Evolutionary conservation across 2,329 filamentous ascomycete genomes (phyloP).

Genomic region (Aspergillus caelatus): DNA sequence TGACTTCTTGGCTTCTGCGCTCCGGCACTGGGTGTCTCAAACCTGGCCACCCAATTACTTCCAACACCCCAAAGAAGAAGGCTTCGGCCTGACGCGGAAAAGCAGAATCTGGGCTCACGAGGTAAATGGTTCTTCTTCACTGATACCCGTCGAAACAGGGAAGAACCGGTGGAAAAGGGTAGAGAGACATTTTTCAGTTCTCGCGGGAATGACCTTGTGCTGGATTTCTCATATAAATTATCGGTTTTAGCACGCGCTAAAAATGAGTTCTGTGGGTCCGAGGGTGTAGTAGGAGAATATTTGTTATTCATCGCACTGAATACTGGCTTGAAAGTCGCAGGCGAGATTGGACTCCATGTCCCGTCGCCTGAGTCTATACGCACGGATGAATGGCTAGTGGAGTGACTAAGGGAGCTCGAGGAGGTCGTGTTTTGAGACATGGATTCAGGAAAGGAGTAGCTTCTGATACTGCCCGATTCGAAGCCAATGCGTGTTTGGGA

Average conservation of each 20-base stretch:
- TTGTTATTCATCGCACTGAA: constrained; percentile 21
- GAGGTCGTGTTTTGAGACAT: constrained; percentile 22
- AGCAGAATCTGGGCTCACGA: constrained; percentile 33
- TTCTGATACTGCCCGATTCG: constrained; percentile 21
- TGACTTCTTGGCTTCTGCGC: constrained; percentile 30
- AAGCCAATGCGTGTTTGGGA: constrained; percentile 21
- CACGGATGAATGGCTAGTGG: constrained; percentile 23
- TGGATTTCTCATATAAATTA: constrained; percentile 19
- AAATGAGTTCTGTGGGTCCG: constrained; percentile 16
- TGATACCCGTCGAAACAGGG: constrained; percentile 26
- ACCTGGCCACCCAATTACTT: constrained; percentile 28
- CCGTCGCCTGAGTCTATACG: constrained; percentile 20
- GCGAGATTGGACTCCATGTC: constrained; percentile 20
- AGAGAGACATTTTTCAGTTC: constrained; percentile 25
- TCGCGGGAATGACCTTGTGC: constrained; percentile 19
- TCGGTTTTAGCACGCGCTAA: constrained; percentile 12
- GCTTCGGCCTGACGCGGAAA: constrained; percentile 29
- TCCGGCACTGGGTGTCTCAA: constrained; percentile 32
- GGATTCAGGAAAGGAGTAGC: constrained; percentile 21
- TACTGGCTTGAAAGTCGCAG: constrained; percentile 11
- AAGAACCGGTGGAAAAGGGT: constrained; percentile 18
- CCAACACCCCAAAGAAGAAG: constrained; percentile 26
- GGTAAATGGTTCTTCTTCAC: constrained; percentile 27
- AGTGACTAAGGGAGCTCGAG: constrained; percentile 28
- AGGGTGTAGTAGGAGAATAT: constrained; percentile 11